Evolutionary conservation across 1,284 basidiomycete species (phyloP).

Genomic region (Sporisorium sorghi): DNA sequence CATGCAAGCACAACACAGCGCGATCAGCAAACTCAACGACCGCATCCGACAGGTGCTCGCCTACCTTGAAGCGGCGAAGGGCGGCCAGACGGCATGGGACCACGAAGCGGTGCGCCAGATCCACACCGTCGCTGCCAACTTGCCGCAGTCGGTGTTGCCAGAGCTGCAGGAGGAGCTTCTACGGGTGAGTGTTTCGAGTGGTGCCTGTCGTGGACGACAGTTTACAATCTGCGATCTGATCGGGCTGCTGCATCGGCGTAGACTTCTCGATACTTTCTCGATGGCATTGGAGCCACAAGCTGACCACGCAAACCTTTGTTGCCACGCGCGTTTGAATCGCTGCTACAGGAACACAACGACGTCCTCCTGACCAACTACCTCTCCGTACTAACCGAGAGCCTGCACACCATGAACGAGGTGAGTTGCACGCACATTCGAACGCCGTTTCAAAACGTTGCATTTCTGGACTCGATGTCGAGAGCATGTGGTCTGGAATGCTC

Average conservation of each 20-base stretch:
- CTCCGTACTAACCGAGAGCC: conserved; percentile 85
- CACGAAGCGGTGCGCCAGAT: conserved; percentile 85
- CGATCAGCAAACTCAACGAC: conserved; percentile 94
- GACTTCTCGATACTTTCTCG: background rate
- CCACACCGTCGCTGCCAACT: conserved; percentile 82
- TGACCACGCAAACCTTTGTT: conserved; percentile 6
- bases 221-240: background rate
- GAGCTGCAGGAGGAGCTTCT: conserved; percentile 56
- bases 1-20: conserved; percentile 89
- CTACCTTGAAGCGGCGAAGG: conserved; percentile 72
- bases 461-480: background rate
- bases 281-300: background rate
- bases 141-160: conserved; percentile 47
- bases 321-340: background rate
- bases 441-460: too few relatives aligned
- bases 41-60: conserved; percentile 83
- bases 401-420: conserved; percentile 88
- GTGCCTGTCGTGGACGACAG: background rate
- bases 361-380: conserved; percentile 91
- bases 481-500: background rate
- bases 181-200: conserved; percentile 24
- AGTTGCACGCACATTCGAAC: conserved; percentile 61
- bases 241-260: background rate
- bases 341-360: conserved; percentile 89
- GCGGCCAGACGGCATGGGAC: conserved; percentile 50